Base-by-base conservation (phyloP, 495 filamentous ascomycete genomes). In the Daldinia concentrica region DNA sequence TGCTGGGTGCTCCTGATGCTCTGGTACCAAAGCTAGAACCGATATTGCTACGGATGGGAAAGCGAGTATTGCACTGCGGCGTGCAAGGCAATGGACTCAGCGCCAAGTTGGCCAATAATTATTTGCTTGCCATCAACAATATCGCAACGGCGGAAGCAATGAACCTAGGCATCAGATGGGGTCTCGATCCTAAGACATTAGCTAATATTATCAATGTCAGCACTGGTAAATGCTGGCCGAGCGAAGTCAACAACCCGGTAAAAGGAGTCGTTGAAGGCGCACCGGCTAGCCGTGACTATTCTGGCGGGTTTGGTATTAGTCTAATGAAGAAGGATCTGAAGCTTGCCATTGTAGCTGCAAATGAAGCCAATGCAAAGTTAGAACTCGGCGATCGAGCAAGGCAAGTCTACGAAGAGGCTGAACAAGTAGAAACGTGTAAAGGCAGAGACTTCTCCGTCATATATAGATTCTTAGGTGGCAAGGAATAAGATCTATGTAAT, bases 101-200 rank as follows among this genome's bases (percentile, higher is more conserved):
- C 2, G 93, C 89, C 11, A 98, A 98, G 78, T 84, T 98, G 7
- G 92, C 94, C 29, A 98, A 98, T 79, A 98, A 98, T 75, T 97
- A 97, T 76, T 88, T 97, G 41, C 84, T 98, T 11, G 93, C 93
- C 2, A 89, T 98, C 64, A 94, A 92, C 78, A 98, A 97, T 75
- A 94, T 98, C 71, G 94, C 92, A 2, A 94, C 92, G 0, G 91
- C 92, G 0, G 94, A 98, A 79, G 94, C 93, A 0, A 97, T 98
- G 94, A 93, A 94, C 68, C 86, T 98, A 19, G 94, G 93, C 27
- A 88, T 95, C 22, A 88, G 87, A 68, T 92, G 90, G 86, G 94
- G 94, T 1, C 85, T 98, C 9, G 91, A 97, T 61, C 89, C 92
- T 11, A 90, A 91, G 74, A 87, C 88, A 1, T 81, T 98, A 14